Evolutionary conservation across 192 early-diverging fungal genomes (phyloP), one percentile per base, ranked within the genome.

Genomic region (Martensiomyces pterosporus): DNA sequence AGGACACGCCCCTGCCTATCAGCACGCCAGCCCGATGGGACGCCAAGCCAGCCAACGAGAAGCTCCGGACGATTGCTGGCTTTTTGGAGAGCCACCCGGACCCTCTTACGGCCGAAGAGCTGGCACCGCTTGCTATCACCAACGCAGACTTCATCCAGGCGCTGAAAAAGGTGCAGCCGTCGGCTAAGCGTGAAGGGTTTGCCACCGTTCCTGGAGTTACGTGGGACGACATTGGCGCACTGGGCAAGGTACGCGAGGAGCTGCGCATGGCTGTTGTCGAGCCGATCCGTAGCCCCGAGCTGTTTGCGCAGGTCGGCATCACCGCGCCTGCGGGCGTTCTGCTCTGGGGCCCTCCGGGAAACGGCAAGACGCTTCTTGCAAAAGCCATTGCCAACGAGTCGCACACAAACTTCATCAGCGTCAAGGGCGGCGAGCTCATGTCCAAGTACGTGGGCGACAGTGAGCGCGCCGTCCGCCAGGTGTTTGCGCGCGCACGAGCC

Each of bases 361-460:
- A 94, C 71, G 96, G 96, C 34, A 99, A 99, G 64, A 99, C 96
- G 10, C 70, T 99, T 43, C 73, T 97, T 42, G 96, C 94, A 15
- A 99, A 99, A 53, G 96, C 96, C 4, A 93, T 99, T 40, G 94
- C 96, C 2, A 99, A 91, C 62, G 94, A 97, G 65, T 92, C 87
- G 45, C 85, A 93, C 48, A 94, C 91, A 57, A 99, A 97, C 73
- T 99, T 99, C 56, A 93, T 99, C 42, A 92, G 89, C 29, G 94
- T 99, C 41, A 99, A 99, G 55, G 96, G 96, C 6, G 94, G 94
- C 10, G 96, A 99, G 58, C 71, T 99, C 14, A 72, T 99, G 36
- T 97, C 97, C 77, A 99, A 99, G 78, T 99, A 97, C 53, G 96
- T 99, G 2, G 96, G 96, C 39, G 96, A 99, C 60, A 96, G 93